A percentile compares a stretch with the other conserved stretches of the same genome.
phyloP scores from a whole-genome alignment of 2,329 filamentous ascomycete genomes.

The Alternaria alternata region DNA sequence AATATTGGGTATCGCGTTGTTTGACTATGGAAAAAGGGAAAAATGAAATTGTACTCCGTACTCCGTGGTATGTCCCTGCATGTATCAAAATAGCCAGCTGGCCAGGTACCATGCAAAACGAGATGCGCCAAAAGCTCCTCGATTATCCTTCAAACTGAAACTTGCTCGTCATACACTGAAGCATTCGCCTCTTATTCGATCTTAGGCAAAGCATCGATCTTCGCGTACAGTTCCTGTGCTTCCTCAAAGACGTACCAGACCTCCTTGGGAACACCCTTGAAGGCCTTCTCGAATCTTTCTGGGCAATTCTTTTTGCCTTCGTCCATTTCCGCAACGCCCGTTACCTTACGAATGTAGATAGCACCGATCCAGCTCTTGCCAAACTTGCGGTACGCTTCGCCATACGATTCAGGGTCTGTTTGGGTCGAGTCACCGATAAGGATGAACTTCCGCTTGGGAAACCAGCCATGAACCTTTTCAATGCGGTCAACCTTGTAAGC shows the following conservation, averaged over 20 bases:
- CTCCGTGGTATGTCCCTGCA: not conserved
- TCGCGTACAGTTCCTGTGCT: conserved; percentile 68
- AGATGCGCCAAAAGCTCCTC: not conserved
- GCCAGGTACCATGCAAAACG: conserved; percentile 4
- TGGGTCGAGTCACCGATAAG: conserved; percentile 92
- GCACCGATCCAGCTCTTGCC: conserved; percentile 79
- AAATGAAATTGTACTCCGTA: not conserved
- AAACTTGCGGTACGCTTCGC: conserved; percentile 73
- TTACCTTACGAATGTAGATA: conserved; percentile 87
- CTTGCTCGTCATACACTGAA: not conserved
- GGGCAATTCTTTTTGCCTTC: conserved; percentile 73
- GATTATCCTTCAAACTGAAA: not conserved
- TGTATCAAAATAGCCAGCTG: not conserved
- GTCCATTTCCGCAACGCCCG: conserved; percentile 75
- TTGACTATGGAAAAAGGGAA: not conserved
- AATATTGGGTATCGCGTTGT: not conserved
- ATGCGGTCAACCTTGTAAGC: conserved; percentile 87
- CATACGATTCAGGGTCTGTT: conserved; percentile 89
- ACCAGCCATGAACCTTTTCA: conserved; percentile 77
- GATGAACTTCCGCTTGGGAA: conserved; percentile 81
- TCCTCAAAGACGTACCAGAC: conserved; percentile 86
- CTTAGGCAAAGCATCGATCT: conserved; percentile 42
- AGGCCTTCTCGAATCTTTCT: conserved; percentile 82
- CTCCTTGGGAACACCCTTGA: conserved; percentile 73
- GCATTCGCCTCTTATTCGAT: conserved; percentile 17